Base-by-base conservation (phyloP, 345 rosid genomes). In the Eucalyptus sideroxylon region DNA sequence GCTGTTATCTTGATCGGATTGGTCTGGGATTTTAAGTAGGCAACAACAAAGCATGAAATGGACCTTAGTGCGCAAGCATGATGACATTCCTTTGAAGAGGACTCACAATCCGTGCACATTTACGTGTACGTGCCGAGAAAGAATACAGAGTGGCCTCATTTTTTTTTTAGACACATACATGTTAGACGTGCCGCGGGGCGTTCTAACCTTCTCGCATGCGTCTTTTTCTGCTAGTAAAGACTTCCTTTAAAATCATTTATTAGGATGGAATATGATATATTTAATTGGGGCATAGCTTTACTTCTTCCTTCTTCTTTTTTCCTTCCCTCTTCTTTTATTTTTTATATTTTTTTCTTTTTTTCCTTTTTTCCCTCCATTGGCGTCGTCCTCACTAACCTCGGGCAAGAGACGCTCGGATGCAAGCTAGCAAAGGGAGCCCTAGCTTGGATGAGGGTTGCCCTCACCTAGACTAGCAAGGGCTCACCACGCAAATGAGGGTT, bases 331-430 rank as follows among this genome's bases (percentile, higher is more conserved):
- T 17, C 1, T 51, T 51, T 51, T 51, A 7, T 51, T 7, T 17
- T 53, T 19, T 16, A 16, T 50, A 2, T 50, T 16, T 16, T 53
- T 7, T 7, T 3, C 1, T 3, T 53, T 53, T 53, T 19, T 8
- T 1, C 4, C 3, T 7, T 53, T 16, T 53, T 53, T 53, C 56
- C 24, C 56, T 53, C 24, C 10, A 2, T 19, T 53, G 56, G 24
- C 0, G 9, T 17, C 4, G 0, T 53, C 56, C 56, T 53, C 24
- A 19, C 56, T 19, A 19, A 53, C 56, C 56, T 19, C 56, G 0
- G 2, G 56, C 56, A 53, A 53, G 56, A 53, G 56, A 53, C 0
- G 10, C 56, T 53, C 2, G 1, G 56, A 53, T 19, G 24, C 21
- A 53, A 1, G 56, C 24, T 19, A 53, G 24, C 56, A 53, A 8